A percentile compares a stretch with the other conserved stretches of the same genome.
These are phyloP conservation scores for Nitzschia sp. DNA, from an alignment of 108 stramenopile species.

Conservation along the genomic window DNA sequence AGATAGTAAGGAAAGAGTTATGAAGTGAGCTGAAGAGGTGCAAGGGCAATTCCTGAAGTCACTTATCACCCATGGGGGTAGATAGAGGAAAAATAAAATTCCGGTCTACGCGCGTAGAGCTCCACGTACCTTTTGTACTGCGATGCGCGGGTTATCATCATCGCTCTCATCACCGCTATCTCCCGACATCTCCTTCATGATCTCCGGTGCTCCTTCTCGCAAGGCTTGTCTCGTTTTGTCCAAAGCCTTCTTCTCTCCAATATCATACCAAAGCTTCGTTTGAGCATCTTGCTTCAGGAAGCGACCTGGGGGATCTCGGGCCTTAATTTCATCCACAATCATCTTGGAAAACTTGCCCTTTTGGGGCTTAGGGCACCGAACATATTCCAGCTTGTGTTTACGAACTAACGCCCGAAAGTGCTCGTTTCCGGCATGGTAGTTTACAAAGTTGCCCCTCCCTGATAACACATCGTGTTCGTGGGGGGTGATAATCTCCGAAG, in stretches of 20 bases:
- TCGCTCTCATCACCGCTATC: slow-evolving; percentile 29
- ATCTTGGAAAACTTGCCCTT: slow-evolving; percentile 73
- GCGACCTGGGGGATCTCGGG: slow-evolving; percentile 72
- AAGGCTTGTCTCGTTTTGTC: slow-evolving; percentile 89
- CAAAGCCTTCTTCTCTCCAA: slow-evolving; percentile 86
- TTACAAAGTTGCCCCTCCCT: slow-evolving; percentile 83
- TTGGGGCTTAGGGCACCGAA: slow-evolving; percentile 75
- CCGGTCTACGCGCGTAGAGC: neutral
- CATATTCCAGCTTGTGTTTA: slow-evolving; percentile 75
- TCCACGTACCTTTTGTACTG: slow-evolving; percentile 35
- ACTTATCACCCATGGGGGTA: no score
- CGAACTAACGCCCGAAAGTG: slow-evolving; percentile 76
- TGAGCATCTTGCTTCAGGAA: slow-evolving; percentile 82
- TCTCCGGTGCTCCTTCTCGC: slow-evolving; percentile 82
- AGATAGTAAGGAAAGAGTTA: neutral
- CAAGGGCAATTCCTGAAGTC: no score
- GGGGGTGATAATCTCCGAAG: slow-evolving; percentile 48
- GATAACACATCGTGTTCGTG: slow-evolving; percentile 80
- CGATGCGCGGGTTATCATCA: neutral
- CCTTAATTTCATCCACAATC: slow-evolving; percentile 78
- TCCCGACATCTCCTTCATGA: slow-evolving; percentile 58
- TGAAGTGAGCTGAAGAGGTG: neutral
- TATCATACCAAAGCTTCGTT: slow-evolving; percentile 85
- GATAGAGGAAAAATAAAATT: neutral
- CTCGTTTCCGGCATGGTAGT: slow-evolving; percentile 83